Base-by-base conservation (phyloP, 139 green algal genomes). In the Deuterostichococcus epilithicus region DNA sequence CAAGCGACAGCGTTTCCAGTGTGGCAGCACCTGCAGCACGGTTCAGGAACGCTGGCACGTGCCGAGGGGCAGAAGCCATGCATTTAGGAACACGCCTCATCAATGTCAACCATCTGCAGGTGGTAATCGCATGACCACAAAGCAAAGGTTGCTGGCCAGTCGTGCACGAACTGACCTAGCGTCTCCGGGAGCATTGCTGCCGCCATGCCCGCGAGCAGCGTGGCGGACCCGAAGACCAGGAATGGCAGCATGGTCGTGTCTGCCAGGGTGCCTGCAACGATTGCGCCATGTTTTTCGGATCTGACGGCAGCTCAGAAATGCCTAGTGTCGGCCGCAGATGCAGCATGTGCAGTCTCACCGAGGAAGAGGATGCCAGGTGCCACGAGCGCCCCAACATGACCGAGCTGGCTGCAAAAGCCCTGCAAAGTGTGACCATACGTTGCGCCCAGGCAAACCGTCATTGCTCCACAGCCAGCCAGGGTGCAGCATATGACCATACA, bases 171-270 rank as follows among this genome's bases (percentile, higher is more conserved):
- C n/a, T n/a, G n/a, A 63, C 39, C 70, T 26, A 75, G 23, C 39
- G 70, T 75, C 39, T 75, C 70, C 0, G 70, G 70, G 5, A 75
- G 70, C 5, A 44, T 23, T 10, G 39, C 26, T 26, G 30, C 42
- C 38, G 38, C 38, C 23, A 75, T 38, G 38, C 70, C 39, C 32
- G 70, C 39, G 8, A 75, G 38, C 8, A 63, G 26, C 25, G 28
- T 10, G 5, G 42, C 25, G 20, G 26, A 38, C 4, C 38, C 70
- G 30, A 63, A 75, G 3, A 36, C 28, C 8, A 86, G 66, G 36
- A 90, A 20, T 0, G 86, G 88, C 68, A 90, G 84, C 74, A 77
- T 78, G 58, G 81, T 73, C 35, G 47, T 44, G 39, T 86, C 86
- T 87, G 81, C 37, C 33, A 63, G 52, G 3, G 52, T 63, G 10